Evolutionary conservation across 495 filamentous ascomycete genomes (phyloP).

Genomic region (Coniosporium apollinis): DNA sequence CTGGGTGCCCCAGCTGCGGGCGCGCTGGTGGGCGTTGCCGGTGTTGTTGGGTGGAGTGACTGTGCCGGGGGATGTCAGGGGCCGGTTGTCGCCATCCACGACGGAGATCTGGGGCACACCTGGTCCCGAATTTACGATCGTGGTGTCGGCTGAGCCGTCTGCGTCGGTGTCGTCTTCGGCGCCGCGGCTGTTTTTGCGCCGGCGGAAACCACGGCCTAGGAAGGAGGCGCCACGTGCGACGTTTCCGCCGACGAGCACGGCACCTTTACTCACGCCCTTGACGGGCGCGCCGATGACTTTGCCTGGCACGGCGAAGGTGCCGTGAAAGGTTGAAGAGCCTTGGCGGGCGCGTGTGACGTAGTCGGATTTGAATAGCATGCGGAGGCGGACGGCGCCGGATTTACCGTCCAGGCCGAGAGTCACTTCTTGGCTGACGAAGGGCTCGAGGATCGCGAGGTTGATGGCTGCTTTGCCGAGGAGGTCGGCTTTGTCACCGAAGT

Average conservation of each 20-base stretch:
- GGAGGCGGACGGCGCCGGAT: slow-evolving; percentile 64
- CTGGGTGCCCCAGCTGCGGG: slow-evolving; percentile 47
- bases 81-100: background rate
- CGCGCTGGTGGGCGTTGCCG: slow-evolving; percentile 41
- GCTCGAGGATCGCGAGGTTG: slow-evolving; percentile 66
- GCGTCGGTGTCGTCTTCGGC: background rate
- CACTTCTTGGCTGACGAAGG: slow-evolving; percentile 59
- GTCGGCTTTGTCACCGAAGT: slow-evolving; percentile 83
- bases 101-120: background rate
- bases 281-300: slow-evolving; percentile 87
- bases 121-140: background rate
- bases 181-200: slow-evolving; percentile 22
- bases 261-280: slow-evolving; percentile 70
- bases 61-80: slow-evolving; percentile 3
- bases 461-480: slow-evolving; percentile 64
- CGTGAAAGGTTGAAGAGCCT: slow-evolving; percentile 83
- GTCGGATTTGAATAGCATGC: slow-evolving; percentile 81
- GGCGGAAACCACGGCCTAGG: slow-evolving; percentile 60
- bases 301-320: slow-evolving; percentile 78
- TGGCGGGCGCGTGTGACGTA: slow-evolving; percentile 80
- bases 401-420: slow-evolving; percentile 73
- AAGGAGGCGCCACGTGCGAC: slow-evolving; percentile 81
- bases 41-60: slow-evolving; percentile 5
- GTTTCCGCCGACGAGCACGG: slow-evolving; percentile 45
- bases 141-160: background rate